phyloP scores from a whole-genome alignment of 345 rosid species.

The Moricandia arvensis region DNA sequence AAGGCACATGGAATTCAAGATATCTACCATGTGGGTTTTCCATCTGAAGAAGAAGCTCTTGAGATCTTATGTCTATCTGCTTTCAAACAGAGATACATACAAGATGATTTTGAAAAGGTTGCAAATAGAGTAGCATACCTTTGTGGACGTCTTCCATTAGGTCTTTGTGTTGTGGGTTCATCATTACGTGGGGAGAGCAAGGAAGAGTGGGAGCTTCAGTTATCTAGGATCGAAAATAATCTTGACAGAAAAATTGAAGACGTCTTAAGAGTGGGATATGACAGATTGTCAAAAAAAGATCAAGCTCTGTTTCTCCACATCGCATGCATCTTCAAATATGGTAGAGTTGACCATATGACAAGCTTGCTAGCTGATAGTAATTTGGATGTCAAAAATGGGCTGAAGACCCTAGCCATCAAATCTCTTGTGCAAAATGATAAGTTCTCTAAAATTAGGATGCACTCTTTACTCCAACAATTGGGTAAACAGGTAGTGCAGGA shows the following conservation, averaged over 20 bases:
- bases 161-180: not conserved
- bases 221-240: not conserved
- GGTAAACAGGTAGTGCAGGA: constrained; percentile 19
- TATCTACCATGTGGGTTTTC: not conserved
- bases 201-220: not conserved
- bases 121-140: not conserved
- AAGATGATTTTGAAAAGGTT: not conserved
- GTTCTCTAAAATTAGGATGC: constrained; percentile 1
- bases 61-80: not conserved
- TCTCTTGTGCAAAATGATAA: constrained; percentile 32
- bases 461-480: constrained; percentile 32
- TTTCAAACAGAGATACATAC: not conserved
- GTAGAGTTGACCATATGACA: not conserved
- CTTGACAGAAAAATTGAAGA: not conserved
- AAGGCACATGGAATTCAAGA: not conserved
- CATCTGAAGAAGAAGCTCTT: not conserved
- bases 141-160: not conserved
- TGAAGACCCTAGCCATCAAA: constrained; percentile 13
- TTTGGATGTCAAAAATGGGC: not conserved
- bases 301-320: constrained; percentile 35
- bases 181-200: not conserved
- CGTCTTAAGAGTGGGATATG: not conserved
- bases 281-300: constrained; percentile 3
- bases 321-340: constrained; percentile 31
- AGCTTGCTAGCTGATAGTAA: constrained; percentile 2